Evolutionary conservation across 139 green algal species (phyloP).

Genomic region (Chlorella sp.): DNA sequence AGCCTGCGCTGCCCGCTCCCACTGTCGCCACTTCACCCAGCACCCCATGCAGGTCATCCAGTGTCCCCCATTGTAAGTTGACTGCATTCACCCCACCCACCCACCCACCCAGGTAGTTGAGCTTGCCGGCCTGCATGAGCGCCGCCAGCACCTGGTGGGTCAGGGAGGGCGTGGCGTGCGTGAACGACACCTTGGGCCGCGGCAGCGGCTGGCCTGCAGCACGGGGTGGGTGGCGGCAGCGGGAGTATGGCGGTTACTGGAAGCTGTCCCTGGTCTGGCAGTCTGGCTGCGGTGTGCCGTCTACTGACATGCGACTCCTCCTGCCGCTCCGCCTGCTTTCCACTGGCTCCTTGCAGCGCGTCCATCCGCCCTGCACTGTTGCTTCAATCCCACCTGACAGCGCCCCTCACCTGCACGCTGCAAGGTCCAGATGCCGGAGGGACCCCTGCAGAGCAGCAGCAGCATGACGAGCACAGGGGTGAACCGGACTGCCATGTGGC

Average conservation of each 20-base stretch:
- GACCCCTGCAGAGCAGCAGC: too few species aligned
- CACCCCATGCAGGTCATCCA: too few species aligned
- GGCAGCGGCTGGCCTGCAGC: conserved; percentile 55
- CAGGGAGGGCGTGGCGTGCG: conserved; percentile 76
- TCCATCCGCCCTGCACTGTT: too few species aligned
- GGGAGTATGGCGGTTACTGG: too few species aligned
- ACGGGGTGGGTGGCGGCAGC: neutral
- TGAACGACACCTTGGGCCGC: conserved; percentile 73
- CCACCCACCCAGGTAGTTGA: conserved; percentile 51
- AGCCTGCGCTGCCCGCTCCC: too few species aligned
- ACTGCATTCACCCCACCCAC: neutral
- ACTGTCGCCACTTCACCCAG: too few species aligned
- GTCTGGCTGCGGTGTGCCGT: too few species aligned
- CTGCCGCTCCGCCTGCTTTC: neutral
- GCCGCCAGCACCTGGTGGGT: conserved; percentile 69
- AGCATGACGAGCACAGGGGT: too few species aligned
- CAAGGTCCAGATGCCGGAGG: conserved; percentile 94
- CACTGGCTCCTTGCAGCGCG: neutral
- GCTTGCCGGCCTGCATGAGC: conserved; percentile 60
- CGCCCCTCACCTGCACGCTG: conserved; percentile 58
- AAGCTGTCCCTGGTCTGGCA: too few species aligned
- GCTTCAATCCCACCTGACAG: neutral
- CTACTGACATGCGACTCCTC: neutral
- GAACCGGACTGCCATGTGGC: too few species aligned
- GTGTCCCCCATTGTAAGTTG: too few species aligned